Percentiles rank a stretch among this genome's conserved stretches.
Evolutionary conservation across 1,284 basidiomycete species (phyloP).

Genomic region (Trichosporon asahii): DNA sequence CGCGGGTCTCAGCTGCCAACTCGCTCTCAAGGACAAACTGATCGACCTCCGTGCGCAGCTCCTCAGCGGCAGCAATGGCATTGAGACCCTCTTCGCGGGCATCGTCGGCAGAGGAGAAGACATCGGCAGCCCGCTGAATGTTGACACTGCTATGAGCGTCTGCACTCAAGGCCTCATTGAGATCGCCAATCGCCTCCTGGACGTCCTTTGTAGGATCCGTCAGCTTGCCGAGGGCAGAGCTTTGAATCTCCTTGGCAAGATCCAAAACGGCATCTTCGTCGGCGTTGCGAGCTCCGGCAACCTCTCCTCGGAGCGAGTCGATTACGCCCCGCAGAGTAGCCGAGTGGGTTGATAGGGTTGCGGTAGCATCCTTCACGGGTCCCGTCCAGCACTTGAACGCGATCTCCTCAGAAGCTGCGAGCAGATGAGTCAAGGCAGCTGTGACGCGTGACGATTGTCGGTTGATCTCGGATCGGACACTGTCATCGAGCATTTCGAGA

Average conservation of each 20-base stretch:
- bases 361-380: slow-evolving; percentile 14
- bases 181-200: slow-evolving; percentile 10
- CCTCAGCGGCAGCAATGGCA: slow-evolving; percentile 10
- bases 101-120: slow-evolving; percentile 20
- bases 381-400: slow-evolving; percentile 17
- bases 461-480: slow-evolving; percentile 68
- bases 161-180: slow-evolving; percentile 17
- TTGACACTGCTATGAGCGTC: slow-evolving; percentile 5
- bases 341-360: not conserved
- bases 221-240: slow-evolving; percentile 5
- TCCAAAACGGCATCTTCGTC: not conserved
- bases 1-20: not conserved
- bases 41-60: slow-evolving; percentile 16
- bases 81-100: slow-evolving; percentile 19
- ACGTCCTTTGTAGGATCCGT: not conserved
- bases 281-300: not conserved
- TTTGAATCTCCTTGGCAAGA: not conserved
- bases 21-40: slow-evolving; percentile 11
- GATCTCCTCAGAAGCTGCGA: not conserved
- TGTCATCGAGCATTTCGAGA: slow-evolving; percentile 61
- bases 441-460: slow-evolving; percentile 62
- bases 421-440: slow-evolving; percentile 55
- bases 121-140: slow-evolving; percentile 16
- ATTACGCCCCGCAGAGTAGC: not conserved
- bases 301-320: not conserved